Base-by-base conservation (phyloP, 352 stramenopile species). In the Bremia lactucae region DNA sequence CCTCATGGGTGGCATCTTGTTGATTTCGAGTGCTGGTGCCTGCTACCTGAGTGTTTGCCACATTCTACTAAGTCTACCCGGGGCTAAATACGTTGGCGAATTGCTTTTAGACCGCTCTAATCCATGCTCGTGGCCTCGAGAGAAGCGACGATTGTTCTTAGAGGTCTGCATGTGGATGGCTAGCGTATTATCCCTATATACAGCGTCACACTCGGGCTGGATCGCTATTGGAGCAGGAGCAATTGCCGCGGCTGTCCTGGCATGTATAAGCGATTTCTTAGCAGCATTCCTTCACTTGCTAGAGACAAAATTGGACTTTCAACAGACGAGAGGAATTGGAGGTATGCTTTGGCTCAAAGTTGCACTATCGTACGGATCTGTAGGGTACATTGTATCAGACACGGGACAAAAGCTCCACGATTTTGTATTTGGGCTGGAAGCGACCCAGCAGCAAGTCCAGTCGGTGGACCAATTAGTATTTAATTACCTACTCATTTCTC, bases 161-260 rank as follows among this genome's bases (percentile, higher is more conserved):
- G 75, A 91, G 34, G 58, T 76, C 13, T 88, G 62, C 42, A 81
- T 65, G 8, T 91, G 75, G 75, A 72, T 86, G 41, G 69, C 67
- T 11, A 68, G 65, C 8, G 72, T 91, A 6, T 59, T 75, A 58
- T 83, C 66, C 36, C 73, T 78, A 40, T 90, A 87, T 55, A 78
- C 52, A 33, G 45, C 55, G 4, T 77, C 63, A 29, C 71, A 75
- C 34, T 78, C 57, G 22, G 49, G 45, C 2, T 59, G 56, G 47
- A 35, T 87, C 14, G 67, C 73, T 21, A 65, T 85, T 9, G 25
- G 46, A 4, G 57, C 45, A 7, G 75, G 75, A 26, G 68, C 68
- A 6, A 18, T 67, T 4, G 54, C 49, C 0, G 67, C 72, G 3
- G 42, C 70, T 36, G 53, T 36, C 6, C 36, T 87, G 19, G 74